Evolutionary conservation across 345 rosid genomes (phyloP), one percentile per base, ranked within the genome.

Genomic region (Camelina hispida): DNA sequence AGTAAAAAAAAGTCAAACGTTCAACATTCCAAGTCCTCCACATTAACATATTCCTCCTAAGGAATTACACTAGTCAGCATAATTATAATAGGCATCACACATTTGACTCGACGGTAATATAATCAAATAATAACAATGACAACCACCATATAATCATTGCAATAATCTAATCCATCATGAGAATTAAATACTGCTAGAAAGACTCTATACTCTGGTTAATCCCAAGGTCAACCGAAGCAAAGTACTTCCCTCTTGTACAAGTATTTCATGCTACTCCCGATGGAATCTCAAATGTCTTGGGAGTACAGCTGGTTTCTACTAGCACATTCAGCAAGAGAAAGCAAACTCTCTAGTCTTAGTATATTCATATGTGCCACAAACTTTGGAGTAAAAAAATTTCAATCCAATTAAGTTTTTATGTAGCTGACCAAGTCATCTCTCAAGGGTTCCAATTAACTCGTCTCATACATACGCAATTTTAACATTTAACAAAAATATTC

Each of bases 11-110:
- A 23, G 40, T 18, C 10, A 65, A 13, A 13, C 13, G 18, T 57
- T 70, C 6, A 58, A 70, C 66, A 48, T 46, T 46, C 56, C 47
- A 58, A 13, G 20, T 58, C 66, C 38, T 18, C 44, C 6, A 47
- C n/a, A 17, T 56, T 43, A 50, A 5, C 47, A 28, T 44, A 35
- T 35, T 8, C 35, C 9, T 59, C 1, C 7, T 13, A 6, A 20
- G 48, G 16, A 61, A 18, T 38, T 9, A 9, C 12, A 37, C 12
- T 3, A 37, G 11, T 0, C 3, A 37, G 12, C 12, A 9, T 37
- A 37, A 37, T 9, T 37, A 9, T 37, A 35, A 35, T 35, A 35
- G 38, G 8, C 38, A 35, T 35, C 38, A 35, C 38, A 35, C 10
- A 35, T 35, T 34, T 6, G 38, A 34, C 9, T 34, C 38, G 2